These are phyloP conservation scores for Cubamyces sp. DNA, from an alignment of 768 basidiomycete species.

Conservation along the genomic window DNA sequence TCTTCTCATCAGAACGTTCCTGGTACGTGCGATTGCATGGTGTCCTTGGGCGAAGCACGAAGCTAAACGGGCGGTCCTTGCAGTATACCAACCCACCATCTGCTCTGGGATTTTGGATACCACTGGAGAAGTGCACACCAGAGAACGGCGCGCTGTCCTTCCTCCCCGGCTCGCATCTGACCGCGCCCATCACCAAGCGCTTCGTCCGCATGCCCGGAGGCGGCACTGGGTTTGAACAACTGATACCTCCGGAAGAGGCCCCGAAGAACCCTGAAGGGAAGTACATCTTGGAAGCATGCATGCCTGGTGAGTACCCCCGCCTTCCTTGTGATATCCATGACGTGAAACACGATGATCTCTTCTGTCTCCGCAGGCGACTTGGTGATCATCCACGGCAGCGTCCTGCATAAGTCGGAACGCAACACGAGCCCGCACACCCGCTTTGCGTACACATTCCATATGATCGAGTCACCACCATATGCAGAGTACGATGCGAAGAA, in stretches of 20 bases:
- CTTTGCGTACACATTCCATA: slow-evolving; percentile 95
- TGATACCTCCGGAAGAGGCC: slow-evolving; percentile 45
- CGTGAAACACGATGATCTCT: background rate
- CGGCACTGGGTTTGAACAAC: slow-evolving; percentile 84
- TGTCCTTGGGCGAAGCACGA: too few species aligned
- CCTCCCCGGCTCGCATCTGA: slow-evolving; percentile 87
- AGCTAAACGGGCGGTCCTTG: too few species aligned
- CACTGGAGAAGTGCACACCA: slow-evolving; percentile 84
- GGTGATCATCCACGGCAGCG: slow-evolving; percentile 91
- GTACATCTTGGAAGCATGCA: slow-evolving; percentile 72
- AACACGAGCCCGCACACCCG: slow-evolving; percentile 82
- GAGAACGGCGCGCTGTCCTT: slow-evolving; percentile 87
- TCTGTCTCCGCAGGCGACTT: slow-evolving; percentile 64
- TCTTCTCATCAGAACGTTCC: slow-evolving; percentile 58
- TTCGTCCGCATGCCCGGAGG: slow-evolving; percentile 77
- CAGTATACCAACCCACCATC: slow-evolving; percentile 92
- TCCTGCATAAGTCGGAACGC: slow-evolving; percentile 89
- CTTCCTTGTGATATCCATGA: background rate
- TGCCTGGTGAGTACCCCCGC: slow-evolving; percentile 58
- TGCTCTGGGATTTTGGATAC: slow-evolving; percentile 97
- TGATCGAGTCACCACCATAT: slow-evolving; percentile 78
- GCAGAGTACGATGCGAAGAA: slow-evolving; percentile 88
- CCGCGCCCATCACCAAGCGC: slow-evolving; percentile 74
- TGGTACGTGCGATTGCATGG: slow-evolving; percentile 43
- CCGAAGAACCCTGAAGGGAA: slow-evolving; percentile 41